Percentiles rank a stretch among this genome's conserved stretches.
phyloP scores from a whole-genome alignment of 2,329 filamentous ascomycete species.

The Paraphoma sp. region DNA sequence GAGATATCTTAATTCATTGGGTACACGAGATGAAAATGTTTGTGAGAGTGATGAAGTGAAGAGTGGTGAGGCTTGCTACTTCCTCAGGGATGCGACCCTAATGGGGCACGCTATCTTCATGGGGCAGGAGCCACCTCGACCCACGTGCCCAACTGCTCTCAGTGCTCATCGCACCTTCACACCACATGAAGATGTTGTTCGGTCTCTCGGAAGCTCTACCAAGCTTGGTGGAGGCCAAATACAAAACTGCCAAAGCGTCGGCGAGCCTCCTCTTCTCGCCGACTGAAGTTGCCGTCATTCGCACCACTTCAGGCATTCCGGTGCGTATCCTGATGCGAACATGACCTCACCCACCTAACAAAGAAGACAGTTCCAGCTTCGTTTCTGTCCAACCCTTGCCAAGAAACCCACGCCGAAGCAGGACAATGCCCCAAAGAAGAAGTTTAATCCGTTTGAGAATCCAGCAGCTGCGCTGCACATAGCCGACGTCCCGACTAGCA shows the following conservation, averaged over 20 bases:
- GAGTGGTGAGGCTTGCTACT: constrained; percentile 3
- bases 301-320: constrained; percentile 44
- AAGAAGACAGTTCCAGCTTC: constrained; percentile 70
- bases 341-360: constrained; percentile 17
- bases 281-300: constrained; percentile 48
- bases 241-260: constrained; percentile 42
- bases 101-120: neutral
- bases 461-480: constrained; percentile 63
- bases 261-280: constrained; percentile 48
- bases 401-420: constrained; percentile 64
- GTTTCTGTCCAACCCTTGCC: constrained; percentile 72
- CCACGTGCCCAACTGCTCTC: neutral
- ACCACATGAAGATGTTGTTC: constrained; percentile 36
- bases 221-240: constrained; percentile 47
- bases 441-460: constrained; percentile 68
- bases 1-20: constrained; percentile 1
- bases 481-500: constrained; percentile 53
- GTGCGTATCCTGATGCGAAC: constrained; percentile 31
- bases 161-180: constrained; percentile 1
- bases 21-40: neutral
- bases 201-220: constrained; percentile 44
- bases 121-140: neutral
- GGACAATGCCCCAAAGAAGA: constrained; percentile 41
- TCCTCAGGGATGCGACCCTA: neutral
- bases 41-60: neutral